phyloP scores from a whole-genome alignment of 176 grass and related monocot species.

The Alopecurus myosuroides region DNA sequence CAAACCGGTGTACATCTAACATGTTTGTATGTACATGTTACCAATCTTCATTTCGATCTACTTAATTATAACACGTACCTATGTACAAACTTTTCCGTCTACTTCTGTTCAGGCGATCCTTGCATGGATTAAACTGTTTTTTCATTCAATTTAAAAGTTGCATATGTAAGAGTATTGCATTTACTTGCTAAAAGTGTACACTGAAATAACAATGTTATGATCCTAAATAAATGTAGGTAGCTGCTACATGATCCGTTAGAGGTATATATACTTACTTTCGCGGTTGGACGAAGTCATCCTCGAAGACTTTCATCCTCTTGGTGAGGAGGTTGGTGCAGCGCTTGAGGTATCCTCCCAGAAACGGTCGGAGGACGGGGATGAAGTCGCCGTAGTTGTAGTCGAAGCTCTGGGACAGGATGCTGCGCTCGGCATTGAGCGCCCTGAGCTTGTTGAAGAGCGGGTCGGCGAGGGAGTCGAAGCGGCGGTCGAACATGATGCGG shows the following conservation, averaged over 20 bases:
- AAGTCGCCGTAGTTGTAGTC: constrained; percentile 5
- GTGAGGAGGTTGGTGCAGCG: constrained; percentile 71
- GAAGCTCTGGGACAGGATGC: neutral
- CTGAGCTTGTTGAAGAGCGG: constrained; percentile 16
- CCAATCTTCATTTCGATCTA: neutral
- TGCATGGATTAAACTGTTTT: no score
- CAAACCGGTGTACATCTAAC: neutral
- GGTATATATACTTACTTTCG: constrained; percentile 80
- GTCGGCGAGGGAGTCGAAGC: neutral
- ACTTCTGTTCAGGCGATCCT: neutral
- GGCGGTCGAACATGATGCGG: constrained; percentile 12
- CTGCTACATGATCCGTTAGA: no score
- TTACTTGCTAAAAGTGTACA: no score
- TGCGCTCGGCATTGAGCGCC: neutral
- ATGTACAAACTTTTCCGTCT: neutral
- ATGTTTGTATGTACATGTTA: neutral
- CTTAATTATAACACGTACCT: neutral
- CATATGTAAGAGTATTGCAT: no score
- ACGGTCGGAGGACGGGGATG: constrained; percentile 11
- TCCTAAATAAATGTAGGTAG: no score
- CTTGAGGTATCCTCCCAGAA: constrained; percentile 70
- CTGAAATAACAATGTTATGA: neutral
- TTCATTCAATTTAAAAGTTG: no score
- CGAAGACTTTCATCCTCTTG: constrained; percentile 67
- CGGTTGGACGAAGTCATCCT: constrained; percentile 69